These are phyloP conservation scores for Ustilago trichophora DNA, from an alignment of 1,284 basidiomycete genomes.

Conservation along the genomic window DNA sequence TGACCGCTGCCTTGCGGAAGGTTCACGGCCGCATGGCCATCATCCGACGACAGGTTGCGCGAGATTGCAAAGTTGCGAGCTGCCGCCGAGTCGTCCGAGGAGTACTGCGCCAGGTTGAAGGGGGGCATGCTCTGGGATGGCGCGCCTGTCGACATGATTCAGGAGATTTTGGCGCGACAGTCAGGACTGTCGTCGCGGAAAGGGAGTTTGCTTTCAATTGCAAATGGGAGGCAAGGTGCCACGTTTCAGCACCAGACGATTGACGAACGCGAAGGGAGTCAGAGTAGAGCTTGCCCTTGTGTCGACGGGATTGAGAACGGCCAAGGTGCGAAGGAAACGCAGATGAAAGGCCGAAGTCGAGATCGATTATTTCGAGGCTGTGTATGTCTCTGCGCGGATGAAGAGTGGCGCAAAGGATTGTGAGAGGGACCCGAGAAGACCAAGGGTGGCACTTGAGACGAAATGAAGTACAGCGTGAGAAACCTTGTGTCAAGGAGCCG, in stretches of 20 bases:
- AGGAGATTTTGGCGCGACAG: slow-evolving; percentile 6
- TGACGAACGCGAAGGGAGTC: background rate
- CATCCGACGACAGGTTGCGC: slow-evolving; percentile 19
- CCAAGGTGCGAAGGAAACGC: no score
- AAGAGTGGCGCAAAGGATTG: no score
- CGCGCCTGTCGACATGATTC: slow-evolving; percentile 22
- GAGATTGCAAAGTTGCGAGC: slow-evolving; percentile 12
- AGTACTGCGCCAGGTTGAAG: slow-evolving; percentile 22
- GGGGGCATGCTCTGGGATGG: slow-evolving; percentile 24
- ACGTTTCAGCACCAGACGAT: slow-evolving; percentile 3
- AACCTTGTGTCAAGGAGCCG: background rate
- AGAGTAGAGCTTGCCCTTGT: no score
- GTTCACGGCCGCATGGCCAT: slow-evolving; percentile 35
- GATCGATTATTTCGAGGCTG: no score
- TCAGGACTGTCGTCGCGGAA: slow-evolving; percentile 11
- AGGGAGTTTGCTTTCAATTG: background rate
- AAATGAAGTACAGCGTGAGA: slow-evolving; percentile 15
- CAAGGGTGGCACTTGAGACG: no score
- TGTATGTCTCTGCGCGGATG: no score
- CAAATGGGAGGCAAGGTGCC: background rate
- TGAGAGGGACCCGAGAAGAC: no score
- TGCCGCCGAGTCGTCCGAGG: slow-evolving; percentile 18
- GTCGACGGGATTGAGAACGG: no score
- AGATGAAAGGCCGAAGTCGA: no score
- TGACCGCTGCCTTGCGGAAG: slow-evolving; percentile 12